phyloP scores from a whole-genome alignment of 192 early-diverging fungal species.

The Entomortierella lignicola region DNA sequence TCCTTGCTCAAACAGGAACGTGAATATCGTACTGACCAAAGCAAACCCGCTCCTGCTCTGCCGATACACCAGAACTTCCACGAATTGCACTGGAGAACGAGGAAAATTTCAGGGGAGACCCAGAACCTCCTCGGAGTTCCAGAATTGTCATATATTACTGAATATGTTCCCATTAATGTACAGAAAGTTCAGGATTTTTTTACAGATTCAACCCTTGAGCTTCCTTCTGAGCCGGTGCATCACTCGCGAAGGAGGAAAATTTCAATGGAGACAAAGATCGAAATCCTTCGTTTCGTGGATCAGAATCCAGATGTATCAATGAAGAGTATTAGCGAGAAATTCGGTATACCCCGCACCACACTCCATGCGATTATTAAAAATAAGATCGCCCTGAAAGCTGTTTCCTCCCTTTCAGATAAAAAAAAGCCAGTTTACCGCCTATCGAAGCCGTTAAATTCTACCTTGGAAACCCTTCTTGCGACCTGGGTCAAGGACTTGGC shows the following conservation, averaged over 20 bases:
- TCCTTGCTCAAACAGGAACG: neutral
- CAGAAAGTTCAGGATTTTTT: no score
- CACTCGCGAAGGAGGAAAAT: neutral
- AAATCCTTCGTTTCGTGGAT: neutral
- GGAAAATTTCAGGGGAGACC: no score
- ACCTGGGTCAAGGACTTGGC: neutral
- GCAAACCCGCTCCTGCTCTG: no score
- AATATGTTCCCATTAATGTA: no score
- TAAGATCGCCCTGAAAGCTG: neutral
- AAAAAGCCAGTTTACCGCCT: neutral
- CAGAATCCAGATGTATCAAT: neutral
- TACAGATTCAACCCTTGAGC: no score
- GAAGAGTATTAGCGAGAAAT: neutral
- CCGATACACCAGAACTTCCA: no score
- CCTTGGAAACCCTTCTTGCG: neutral
- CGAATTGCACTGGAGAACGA: no score
- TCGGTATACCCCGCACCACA: neutral
- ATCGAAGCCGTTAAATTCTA: neutral
- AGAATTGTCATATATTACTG: no score
- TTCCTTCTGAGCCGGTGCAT: no score
- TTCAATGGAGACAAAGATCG: neutral
- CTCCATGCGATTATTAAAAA: neutral
- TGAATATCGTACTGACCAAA: no score
- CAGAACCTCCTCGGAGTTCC: no score
- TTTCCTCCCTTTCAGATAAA: neutral